Percentiles rank a stretch among this genome's conserved stretches.
Conservation (phyloP, 345 rosid genomes). For the Gossypium mustelinum region DNA sequence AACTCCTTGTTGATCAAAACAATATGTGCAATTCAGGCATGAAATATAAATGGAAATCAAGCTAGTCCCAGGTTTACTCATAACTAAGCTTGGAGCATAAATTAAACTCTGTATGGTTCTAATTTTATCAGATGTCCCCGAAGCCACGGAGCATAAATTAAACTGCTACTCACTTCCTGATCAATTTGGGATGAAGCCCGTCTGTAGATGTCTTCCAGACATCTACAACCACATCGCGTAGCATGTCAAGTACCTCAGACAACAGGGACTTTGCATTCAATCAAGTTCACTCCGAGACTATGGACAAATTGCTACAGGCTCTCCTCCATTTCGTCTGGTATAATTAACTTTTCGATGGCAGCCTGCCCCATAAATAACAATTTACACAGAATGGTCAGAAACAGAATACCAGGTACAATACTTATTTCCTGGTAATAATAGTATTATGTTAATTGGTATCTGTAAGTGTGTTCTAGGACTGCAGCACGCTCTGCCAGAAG, state of each 20-base stretch:
- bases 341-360: slow-evolving; percentile 27
- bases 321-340: slow-evolving; percentile 28
- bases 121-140: no score
- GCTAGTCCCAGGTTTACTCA: not conserved
- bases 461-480: not conserved
- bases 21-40: not conserved
- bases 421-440: not conserved
- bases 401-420: not conserved
- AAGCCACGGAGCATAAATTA: not conserved
- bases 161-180: not conserved
- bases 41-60: not conserved
- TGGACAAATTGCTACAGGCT: not conserved
- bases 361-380: slow-evolving; percentile 15
- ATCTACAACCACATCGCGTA: not conserved
- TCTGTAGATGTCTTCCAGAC: not conserved
- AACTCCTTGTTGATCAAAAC: not conserved
- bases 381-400: slow-evolving; percentile 4
- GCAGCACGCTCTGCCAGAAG: not conserved
- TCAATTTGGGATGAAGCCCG: not conserved
- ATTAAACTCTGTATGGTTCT: not conserved
- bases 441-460: not conserved
- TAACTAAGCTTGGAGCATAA: not conserved
- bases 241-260: no score
- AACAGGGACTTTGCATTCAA: not conserved
- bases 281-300: not conserved